Evolutionary conservation across 2,329 filamentous ascomycete genomes (phyloP).

Genomic region (Trichoderma afroharzianum): DNA sequence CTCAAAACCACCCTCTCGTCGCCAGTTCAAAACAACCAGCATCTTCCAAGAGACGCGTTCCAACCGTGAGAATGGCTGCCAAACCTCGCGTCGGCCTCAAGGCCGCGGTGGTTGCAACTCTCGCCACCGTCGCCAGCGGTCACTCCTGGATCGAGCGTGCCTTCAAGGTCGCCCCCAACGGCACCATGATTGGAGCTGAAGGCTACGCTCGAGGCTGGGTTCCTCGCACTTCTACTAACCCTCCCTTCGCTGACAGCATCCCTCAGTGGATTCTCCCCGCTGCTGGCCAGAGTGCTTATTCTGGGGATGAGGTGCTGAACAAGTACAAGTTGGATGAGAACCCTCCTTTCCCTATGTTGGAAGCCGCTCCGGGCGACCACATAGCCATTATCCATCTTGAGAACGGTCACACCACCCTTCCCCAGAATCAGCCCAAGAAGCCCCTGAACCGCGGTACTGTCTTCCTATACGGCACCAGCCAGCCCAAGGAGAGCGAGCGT

Average conservation of each 20-base stretch:
- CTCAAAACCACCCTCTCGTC: neutral
- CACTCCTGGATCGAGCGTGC: slow-evolving; percentile 86
- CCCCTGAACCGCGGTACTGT: slow-evolving; percentile 66
- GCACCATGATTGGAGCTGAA: slow-evolving; percentile 64
- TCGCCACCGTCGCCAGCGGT: slow-evolving; percentile 37
- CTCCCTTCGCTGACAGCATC: slow-evolving; percentile 54
- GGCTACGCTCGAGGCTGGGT: slow-evolving; percentile 75
- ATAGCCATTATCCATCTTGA: slow-evolving; percentile 68
- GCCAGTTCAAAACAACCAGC: neutral
- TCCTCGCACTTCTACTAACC: slow-evolving; percentile 46
- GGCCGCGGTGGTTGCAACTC: slow-evolving; percentile 30
- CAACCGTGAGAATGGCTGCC: neutral
- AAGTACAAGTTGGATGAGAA: slow-evolving; percentile 36
- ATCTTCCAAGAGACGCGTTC: slow-evolving; percentile 15
- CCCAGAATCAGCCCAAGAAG: slow-evolving; percentile 54
- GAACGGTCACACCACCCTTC: slow-evolving; percentile 70
- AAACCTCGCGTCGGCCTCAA: slow-evolving; percentile 22
- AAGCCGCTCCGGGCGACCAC: slow-evolving; percentile 56
- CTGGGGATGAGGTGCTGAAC: slow-evolving; percentile 51
- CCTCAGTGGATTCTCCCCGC: slow-evolving; percentile 63
- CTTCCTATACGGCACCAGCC: slow-evolving; percentile 67
- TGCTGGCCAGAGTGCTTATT: slow-evolving; percentile 60
- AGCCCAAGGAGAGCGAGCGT: slow-evolving; percentile 50
- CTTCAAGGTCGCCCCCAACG: slow-evolving; percentile 66
- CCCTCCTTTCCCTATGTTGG: slow-evolving; percentile 58